These are phyloP conservation scores for Sugiyamaella lignohabitans DNA, from an alignment of 805 yeast species.

Conservation along the genomic window DNA sequence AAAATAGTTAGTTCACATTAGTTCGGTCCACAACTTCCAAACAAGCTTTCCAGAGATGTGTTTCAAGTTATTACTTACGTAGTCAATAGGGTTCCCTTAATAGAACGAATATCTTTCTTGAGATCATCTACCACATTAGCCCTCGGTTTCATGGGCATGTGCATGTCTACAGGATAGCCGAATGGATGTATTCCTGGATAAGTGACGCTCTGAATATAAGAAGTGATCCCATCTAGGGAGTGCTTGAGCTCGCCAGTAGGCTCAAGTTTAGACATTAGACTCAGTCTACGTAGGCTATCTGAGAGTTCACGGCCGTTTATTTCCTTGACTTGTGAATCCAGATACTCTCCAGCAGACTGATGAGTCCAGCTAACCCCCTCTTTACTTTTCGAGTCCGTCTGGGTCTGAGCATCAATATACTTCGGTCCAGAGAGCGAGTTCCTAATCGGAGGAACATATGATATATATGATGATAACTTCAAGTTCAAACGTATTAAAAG, in stretches of 20 bases:
- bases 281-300: constrained; percentile 4
- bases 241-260: constrained; percentile 10
- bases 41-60: too few species aligned
- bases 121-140: constrained; percentile 11
- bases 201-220: constrained; percentile 9
- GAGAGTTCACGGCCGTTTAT: constrained; percentile 1
- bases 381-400: constrained; percentile 17
- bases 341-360: constrained; percentile 1
- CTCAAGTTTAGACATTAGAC: constrained; percentile 1
- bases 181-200: constrained; percentile 4
- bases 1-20: too few species aligned
- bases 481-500: constrained; percentile 23
- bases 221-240: constrained; percentile 12
- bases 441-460: constrained; percentile 19
- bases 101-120: constrained; percentile 21
- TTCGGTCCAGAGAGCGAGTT: constrained; percentile 9
- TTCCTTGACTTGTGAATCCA: neutral
- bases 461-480: constrained; percentile 17
- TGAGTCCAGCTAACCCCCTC: neutral
- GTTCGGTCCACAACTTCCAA: too few species aligned
- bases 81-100: constrained; percentile 23
- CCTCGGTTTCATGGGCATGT: neutral
- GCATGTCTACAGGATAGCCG: neutral
- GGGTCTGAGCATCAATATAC: constrained; percentile 26
- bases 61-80: too few species aligned